Evolutionary conservation across 129 eudicot genomes (phyloP), one percentile per base, ranked within the genome.

Genomic region (Silybum marianum): DNA sequence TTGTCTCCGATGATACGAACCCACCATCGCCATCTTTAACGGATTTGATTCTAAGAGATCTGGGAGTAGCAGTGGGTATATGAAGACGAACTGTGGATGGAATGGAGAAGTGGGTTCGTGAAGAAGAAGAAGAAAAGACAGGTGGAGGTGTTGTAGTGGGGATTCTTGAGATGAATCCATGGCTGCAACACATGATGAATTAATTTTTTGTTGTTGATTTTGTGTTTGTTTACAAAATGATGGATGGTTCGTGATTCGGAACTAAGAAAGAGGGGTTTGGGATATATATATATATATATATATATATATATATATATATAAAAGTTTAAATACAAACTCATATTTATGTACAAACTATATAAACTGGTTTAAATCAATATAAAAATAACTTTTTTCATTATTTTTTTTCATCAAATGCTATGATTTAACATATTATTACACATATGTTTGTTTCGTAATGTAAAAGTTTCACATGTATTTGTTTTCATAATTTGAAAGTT

Each of bases 181-280:
- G 73, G 86, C 40, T 77, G 74, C 86, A 77, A 42, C 86, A 83
- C 86, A 83, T 83, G 82, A 76, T 82, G 40, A 11, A n/a, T 13
- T n/a, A n/a, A n/a, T n/a, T n/a, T n/a, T n/a, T n/a, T n/a, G n/a
- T 60, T 60, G 8, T 32, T 79, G 12, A n/a, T 42, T n/a, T 46
- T 6, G 25, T 14, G 2, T 6, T 40, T 14, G 2, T 2, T 44
- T n/a, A 3, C 4, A 38, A 38, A 38, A 38, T 38, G 42, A 38
- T 39, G 24, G 14, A 13, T 48, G 82, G 25, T 14, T 38, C 11
- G 46, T 71, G 77, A 22, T 25, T 22, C 36, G 74, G 81, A 77
- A 63, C n/a, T n/a, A n/a, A 38, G 46, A 38, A 66, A 65, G 42
- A 9, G 22, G 9, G 65, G 62, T 36, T 40, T 6, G n/a, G 73